Base-by-base conservation (phyloP, 2,329 filamentous ascomycete species). In the Remersonia thermophila region DNA sequence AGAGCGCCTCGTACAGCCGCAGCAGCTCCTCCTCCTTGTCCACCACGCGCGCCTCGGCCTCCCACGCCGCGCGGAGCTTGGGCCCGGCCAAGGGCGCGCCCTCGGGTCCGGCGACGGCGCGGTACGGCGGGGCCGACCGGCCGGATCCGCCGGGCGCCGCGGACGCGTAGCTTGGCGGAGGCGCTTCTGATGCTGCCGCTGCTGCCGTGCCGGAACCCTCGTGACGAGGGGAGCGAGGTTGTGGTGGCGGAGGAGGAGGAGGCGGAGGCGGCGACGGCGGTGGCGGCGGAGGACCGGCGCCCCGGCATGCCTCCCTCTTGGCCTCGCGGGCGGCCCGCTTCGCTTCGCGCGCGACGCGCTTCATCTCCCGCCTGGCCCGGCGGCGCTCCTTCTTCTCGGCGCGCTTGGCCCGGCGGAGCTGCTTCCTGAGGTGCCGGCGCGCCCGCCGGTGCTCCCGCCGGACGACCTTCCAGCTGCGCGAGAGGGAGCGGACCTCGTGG, bases 351-450 rank as follows among this genome's bases (percentile, higher is more conserved):
- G 37, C 34, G 15, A 44, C 46, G 12, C 38, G 37, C 30, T 37
- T 45, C 33, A 41, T 33, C 39, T 52, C 50, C n/a, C 43, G 39
- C 42, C 39, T 44, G 23, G 31, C 40, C 7, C 47, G 39, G 2
- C 41, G 39, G 4, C 33, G 36, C 36, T 52, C 51, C 3, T 51
- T 51, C 17, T 51, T 51, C 18, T 50, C 47, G 3, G 58, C 54
- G 36, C 49, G 49, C 14, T 45, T 43, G 2, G 58, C 55, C 36
- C 49, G 56, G 39, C 51, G 58, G n/a, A 50, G 47, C 3, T 58
- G 51, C 31, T 51, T 57, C 52, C 62, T 63, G 20, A 59, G 50
- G 1, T 48, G 49, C 44, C 61, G 63, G 56, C 66, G 71, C 36
- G 60, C 52, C 28, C 58, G 52, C 35, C 58, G 57, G 18, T 74